phyloP scores from a whole-genome alignment of 805 yeast species.

The Candida berthetii region DNA sequence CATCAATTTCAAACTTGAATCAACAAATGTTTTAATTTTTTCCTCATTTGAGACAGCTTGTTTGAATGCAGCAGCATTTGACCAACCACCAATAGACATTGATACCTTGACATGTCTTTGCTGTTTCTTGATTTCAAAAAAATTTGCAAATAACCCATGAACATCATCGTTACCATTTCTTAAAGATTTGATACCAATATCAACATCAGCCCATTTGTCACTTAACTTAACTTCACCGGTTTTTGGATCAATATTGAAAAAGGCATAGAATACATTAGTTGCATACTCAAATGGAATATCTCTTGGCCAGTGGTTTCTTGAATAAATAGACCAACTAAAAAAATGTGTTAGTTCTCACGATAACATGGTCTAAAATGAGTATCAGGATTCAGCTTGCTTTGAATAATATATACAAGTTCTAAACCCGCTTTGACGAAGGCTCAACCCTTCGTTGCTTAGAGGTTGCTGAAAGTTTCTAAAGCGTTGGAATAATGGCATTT shows the following conservation, averaged over 20 bases:
- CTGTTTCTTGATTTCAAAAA: conserved; percentile 34
- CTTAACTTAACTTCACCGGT: conserved; percentile 49
- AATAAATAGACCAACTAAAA: conserved; percentile 61
- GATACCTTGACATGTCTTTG: conserved; percentile 43
- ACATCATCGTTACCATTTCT: conserved; percentile 11
- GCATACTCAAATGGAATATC: conserved; percentile 52
- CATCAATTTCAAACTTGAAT: conserved; percentile 41
- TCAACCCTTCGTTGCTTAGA: neutral
- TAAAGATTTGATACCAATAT: conserved; percentile 21
- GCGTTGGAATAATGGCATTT: too few species aligned
- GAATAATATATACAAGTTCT: conserved; percentile 40
- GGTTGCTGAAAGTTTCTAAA: neutral
- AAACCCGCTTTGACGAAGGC: conserved; percentile 4
- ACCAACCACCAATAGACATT: conserved; percentile 86
- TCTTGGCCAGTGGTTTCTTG: conserved; percentile 50
- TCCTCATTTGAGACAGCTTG: conserved; percentile 30
- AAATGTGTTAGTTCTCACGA: too few species aligned
- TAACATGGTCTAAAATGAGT: too few species aligned
- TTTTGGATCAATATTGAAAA: conserved; percentile 48
- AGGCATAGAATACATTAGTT: conserved; percentile 76
- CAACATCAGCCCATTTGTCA: conserved; percentile 65
- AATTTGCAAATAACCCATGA: conserved; percentile 46
- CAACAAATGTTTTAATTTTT: conserved; percentile 40
- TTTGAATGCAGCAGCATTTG: conserved; percentile 43
- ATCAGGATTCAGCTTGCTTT: conserved; percentile 1